Base-by-base conservation (phyloP, 75 land plant genomes). In the Pinus tabuliformis region DNA sequence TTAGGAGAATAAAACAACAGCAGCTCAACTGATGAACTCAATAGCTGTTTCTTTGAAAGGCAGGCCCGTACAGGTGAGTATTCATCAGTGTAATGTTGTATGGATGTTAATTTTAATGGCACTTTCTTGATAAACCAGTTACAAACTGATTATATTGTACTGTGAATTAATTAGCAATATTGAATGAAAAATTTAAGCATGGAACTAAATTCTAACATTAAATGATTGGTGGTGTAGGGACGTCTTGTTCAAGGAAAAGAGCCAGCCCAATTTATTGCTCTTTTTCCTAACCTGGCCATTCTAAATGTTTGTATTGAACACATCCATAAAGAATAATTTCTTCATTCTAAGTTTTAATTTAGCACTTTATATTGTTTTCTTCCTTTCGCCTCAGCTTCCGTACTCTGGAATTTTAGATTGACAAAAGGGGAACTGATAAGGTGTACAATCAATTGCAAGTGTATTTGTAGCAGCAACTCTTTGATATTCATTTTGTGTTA, bases 261-360 rank as follows among this genome's bases (percentile, higher is more conserved):
- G 70, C 86, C 88, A 26, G 49, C 86, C 58, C 85, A 86, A 58
- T 86, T 86, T 80, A 36, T 86, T 76, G 77, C 83, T 49, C 75
- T 86, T 39, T 86, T 86, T 76, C 81, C 71, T 42, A 80, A 73
- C 78, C 39, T 86, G 79, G 65, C 28, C 81, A 74, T 83, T 58
- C 59, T 85, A 58, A 79, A 85, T 86, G 87, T 85, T 45, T 77
- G 68, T 56, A 24, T 45, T 77, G 4, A 68, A 68, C 49, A 68
- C 42, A 68, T 37, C 36, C 45, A 36, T 18, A 68, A 39, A 68
- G 39, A 39, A 66, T 39, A 66, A 37, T 37, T 6, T 68, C 49
- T 42, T 68, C 52, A 39, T 68, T 68, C 52, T 64, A 68, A 39
- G 18, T 36, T 68, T 68, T 39, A 68, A 20, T 9, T 30, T 22